These are phyloP conservation scores for Neurospora sp. DNA, from an alignment of 495 filamentous ascomycete genomes.

Conservation along the genomic window DNA sequence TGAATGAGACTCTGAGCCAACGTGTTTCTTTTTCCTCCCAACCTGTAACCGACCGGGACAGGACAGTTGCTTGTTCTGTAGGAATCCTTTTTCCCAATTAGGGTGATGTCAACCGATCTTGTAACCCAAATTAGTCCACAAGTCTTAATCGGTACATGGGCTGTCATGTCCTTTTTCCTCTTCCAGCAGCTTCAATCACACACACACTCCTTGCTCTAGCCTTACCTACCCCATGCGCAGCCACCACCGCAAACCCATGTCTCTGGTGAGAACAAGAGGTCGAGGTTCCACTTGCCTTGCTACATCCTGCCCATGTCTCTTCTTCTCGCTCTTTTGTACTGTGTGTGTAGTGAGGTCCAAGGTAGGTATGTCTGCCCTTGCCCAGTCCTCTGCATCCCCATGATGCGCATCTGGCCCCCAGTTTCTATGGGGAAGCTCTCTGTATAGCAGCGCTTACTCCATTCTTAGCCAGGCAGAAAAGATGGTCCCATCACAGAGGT, in stretches of 20 bases:
- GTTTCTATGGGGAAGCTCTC: slow-evolving; percentile 11
- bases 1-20: background rate
- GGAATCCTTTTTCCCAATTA: slow-evolving; percentile 15
- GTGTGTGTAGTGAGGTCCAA: background rate
- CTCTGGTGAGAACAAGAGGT: background rate
- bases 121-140: slow-evolving; percentile 2
- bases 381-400: slow-evolving; percentile 8
- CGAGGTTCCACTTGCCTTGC: background rate
- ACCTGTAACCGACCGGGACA: slow-evolving; percentile 5
- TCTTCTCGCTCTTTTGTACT: background rate
- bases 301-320: background rate
- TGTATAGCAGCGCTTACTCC: slow-evolving; percentile 14
- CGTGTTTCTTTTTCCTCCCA: background rate
- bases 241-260: background rate
- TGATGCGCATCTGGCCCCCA: slow-evolving; percentile 23
- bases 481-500: slow-evolving; percentile 13
- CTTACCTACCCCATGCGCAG: background rate
- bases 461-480: slow-evolving; percentile 30
- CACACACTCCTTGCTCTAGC: background rate
- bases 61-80: slow-evolving; percentile 4
- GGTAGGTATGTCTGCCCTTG: background rate
- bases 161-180: background rate
- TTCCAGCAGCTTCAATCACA: background rate
- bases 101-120: slow-evolving; percentile 16
- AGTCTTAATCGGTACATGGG: background rate